Percentiles rank a stretch among this genome's conserved stretches.
These are phyloP conservation scores for Fusarium sp. DNA, from an alignment of 2,329 filamentous ascomycete species.

Conservation along the genomic window DNA sequence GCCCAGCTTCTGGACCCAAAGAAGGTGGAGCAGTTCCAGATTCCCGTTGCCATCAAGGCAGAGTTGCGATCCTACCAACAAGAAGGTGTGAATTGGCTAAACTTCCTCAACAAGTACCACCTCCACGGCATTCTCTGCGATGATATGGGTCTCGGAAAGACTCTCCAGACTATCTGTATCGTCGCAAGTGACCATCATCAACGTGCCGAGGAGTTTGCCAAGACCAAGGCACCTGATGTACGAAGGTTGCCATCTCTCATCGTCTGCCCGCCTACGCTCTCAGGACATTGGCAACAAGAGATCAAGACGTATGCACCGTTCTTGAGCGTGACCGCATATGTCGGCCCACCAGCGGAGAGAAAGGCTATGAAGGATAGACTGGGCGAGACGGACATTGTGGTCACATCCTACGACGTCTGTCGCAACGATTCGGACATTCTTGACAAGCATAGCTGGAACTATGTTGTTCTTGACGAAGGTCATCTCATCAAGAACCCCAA, in stretches of 20 bases:
- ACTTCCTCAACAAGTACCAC: conserved; percentile 98
- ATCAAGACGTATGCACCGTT: conserved; percentile 97
- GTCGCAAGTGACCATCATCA: conserved; percentile 97
- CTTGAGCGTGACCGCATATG: conserved; percentile 88
- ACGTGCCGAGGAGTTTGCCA: conserved; percentile 88
- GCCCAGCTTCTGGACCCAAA: conserved; percentile 95
- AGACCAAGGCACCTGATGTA: conserved; percentile 81
- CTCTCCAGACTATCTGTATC: conserved; percentile 95
- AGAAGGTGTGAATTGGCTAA: conserved; percentile 98
- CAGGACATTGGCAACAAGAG: conserved; percentile 98
- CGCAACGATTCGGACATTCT: conserved; percentile 93
- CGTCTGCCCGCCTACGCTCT: conserved; percentile 94
- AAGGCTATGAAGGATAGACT: conserved; percentile 76
- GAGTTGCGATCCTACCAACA: conserved; percentile 97
- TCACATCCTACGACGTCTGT: conserved; percentile 98
- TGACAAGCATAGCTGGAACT: conserved; percentile 91
- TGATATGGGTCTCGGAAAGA: conserved; percentile 99
- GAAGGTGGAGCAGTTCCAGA: conserved; percentile 93
- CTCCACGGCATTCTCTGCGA: conserved; percentile 98
- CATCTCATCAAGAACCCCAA: conserved; percentile 99
- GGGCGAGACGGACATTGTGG: conserved; percentile 86
- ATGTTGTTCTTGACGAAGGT: conserved; percentile 95
- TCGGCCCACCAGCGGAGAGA: conserved; percentile 87
- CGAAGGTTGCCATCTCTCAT: conserved; percentile 90
- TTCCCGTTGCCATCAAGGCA: conserved; percentile 97